Conservation (phyloP, 2,329 filamentous ascomycete species). For the Fusarium decemcellulare region DNA sequence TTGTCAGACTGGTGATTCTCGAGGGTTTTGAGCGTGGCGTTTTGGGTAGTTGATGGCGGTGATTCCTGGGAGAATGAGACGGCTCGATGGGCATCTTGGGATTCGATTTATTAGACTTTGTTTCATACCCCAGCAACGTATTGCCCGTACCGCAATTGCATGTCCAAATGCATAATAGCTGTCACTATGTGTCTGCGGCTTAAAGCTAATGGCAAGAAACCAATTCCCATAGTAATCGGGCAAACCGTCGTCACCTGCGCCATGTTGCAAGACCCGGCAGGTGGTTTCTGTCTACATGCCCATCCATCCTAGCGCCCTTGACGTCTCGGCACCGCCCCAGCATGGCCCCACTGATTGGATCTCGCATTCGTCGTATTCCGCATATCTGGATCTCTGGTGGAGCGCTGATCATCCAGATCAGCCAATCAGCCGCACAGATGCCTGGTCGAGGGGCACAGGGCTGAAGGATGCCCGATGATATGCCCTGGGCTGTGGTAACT, state of each 20-base stretch:
- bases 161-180: not conserved
- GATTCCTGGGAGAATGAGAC: slow-evolving; percentile 1
- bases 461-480: slow-evolving; percentile 27
- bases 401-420: not conserved
- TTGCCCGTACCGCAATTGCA: not conserved
- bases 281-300: not conserved
- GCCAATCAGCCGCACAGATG: slow-evolving; percentile 27
- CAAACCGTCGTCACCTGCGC: slow-evolving; percentile 4
- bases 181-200: not conserved
- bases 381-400: slow-evolving; percentile 17
- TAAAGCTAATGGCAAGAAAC: not conserved
- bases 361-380: slow-evolving; percentile 52
- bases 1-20: not conserved
- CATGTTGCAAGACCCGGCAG: not conserved
- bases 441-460: slow-evolving; percentile 8
- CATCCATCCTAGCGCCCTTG: not conserved
- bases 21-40: slow-evolving; percentile 22
- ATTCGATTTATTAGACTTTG: not conserved
- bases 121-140: not conserved
- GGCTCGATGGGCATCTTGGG: not conserved
- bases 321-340: slow-evolving; percentile 30
- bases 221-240: slow-evolving; percentile 7
- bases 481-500: slow-evolving; percentile 20
- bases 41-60: slow-evolving; percentile 7
- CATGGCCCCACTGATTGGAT: slow-evolving; percentile 36